Percentiles rank a stretch among this genome's conserved stretches.
These are phyloP conservation scores for Vinca minor DNA, from an alignment of 257 asterid species.

Conservation along the genomic window DNA sequence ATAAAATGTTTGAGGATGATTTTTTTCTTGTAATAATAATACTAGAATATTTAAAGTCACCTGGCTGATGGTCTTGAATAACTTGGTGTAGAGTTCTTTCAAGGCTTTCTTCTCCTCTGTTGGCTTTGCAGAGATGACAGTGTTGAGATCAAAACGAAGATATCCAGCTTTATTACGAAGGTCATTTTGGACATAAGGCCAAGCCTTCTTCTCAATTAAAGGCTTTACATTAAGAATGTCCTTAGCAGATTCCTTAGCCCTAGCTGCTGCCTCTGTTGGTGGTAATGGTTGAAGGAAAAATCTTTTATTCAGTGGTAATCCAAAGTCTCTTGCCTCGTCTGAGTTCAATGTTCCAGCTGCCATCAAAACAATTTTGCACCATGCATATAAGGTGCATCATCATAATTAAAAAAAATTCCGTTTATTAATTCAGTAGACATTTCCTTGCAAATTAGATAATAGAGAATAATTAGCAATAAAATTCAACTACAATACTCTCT, in stretches of 20 bases:
- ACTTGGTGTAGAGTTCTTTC: constrained; percentile 55
- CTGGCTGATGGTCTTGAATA: constrained; percentile 46
- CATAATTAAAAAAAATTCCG: too few species aligned
- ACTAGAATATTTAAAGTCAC: constrained; percentile 22
- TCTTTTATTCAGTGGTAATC: constrained; percentile 56
- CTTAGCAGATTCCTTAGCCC: constrained; percentile 81
- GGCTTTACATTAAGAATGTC: constrained; percentile 61
- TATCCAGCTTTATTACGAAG: constrained; percentile 62
- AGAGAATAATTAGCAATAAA: too few species aligned
- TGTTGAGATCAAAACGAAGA: constrained; percentile 89
- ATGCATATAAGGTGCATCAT: background rate
- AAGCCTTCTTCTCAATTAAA: constrained; percentile 71
- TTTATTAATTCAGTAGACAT: too few species aligned
- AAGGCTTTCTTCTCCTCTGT: constrained; percentile 61
- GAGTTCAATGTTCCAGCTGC: constrained; percentile 93
- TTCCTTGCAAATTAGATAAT: too few species aligned
- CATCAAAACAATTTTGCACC: background rate
- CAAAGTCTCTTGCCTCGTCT: constrained; percentile 65
- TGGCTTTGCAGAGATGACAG: constrained; percentile 67
- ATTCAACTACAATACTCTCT: too few species aligned
- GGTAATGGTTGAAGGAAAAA: constrained; percentile 71
- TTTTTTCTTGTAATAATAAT: background rate
- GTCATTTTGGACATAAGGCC: constrained; percentile 87
- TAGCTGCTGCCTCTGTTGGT: constrained; percentile 62
- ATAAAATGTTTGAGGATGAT: background rate